phyloP scores from a whole-genome alignment of 345 rosid species.

The Salix exigua region DNA sequence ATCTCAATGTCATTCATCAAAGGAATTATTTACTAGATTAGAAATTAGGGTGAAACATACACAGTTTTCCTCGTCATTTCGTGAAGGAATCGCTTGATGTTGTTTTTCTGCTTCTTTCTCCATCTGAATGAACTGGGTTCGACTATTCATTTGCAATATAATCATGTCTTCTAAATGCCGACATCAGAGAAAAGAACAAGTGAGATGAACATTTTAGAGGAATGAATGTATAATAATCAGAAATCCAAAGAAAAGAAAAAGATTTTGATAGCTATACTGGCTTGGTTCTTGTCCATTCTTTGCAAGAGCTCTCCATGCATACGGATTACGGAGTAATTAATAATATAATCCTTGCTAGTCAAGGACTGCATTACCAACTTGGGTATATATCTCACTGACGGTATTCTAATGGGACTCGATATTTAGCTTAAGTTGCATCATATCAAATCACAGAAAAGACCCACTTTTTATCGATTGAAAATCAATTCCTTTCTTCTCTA shows the following conservation, averaged over 20 bases:
- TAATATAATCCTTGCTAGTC: slow-evolving; percentile 39
- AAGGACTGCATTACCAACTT: slow-evolving; percentile 46
- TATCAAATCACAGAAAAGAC: slow-evolving; percentile 2
- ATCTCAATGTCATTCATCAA: neutral
- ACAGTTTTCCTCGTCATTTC: neutral
- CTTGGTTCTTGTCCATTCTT: slow-evolving; percentile 21
- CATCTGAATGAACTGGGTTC: neutral
- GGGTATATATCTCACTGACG: slow-evolving; percentile 25
- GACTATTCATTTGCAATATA: slow-evolving; percentile 15
- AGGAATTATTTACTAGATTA: neutral
- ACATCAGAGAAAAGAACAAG: neutral
- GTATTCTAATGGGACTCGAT: slow-evolving; percentile 36
- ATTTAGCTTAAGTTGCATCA: slow-evolving; percentile 3
- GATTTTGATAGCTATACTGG: slow-evolving; percentile 27
- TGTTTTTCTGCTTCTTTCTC: neutral
- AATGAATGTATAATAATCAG: neutral
- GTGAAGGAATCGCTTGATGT: neutral
- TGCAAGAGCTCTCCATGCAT: slow-evolving; percentile 39
- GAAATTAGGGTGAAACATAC: neutral
- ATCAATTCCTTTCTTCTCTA: slow-evolving; percentile 56
- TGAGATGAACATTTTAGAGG: neutral
- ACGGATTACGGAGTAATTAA: slow-evolving; percentile 37
- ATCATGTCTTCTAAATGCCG: neutral
- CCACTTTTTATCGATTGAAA: slow-evolving; percentile 56
- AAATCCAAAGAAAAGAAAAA: neutral